phyloP scores from a whole-genome alignment of 2,329 filamentous ascomycete species.

The Alternaria sp. region DNA sequence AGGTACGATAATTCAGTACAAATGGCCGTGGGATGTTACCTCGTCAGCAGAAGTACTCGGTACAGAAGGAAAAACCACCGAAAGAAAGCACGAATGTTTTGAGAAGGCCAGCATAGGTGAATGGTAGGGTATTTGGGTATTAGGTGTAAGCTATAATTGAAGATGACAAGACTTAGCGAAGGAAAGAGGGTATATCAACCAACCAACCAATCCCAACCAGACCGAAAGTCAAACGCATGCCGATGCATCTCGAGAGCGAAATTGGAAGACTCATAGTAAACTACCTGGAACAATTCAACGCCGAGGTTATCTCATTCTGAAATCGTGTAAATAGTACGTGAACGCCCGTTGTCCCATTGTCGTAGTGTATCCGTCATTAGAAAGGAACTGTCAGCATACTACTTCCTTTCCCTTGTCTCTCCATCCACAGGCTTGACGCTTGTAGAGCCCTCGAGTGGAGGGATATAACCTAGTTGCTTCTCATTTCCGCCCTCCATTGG shows the following conservation, averaged over 20 bases:
- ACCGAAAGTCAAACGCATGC: conserved; percentile 6
- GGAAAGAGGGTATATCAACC: conserved; percentile 33
- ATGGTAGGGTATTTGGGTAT: neutral
- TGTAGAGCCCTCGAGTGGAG: conserved; percentile 43
- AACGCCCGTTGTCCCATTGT: neutral
- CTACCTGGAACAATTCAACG: conserved; percentile 3
- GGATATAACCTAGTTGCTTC: conserved; percentile 41
- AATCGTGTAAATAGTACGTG: conserved; percentile 7
- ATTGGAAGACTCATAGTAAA: neutral
- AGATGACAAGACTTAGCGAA: conserved; percentile 16
- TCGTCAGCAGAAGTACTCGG: neutral
- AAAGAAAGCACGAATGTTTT: neutral
- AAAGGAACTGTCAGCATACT: conserved; percentile 6
- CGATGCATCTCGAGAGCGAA: conserved; percentile 8
- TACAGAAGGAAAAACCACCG: neutral
- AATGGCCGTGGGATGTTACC: neutral
- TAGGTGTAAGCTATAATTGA: conserved; percentile 3
- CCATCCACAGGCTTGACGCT: conserved; percentile 30
- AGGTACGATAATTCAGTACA: neutral
- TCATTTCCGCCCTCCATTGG: conserved; percentile 30
- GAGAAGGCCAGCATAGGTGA: neutral
- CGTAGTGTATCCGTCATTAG: neutral
- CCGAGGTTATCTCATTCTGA: conserved; percentile 7
- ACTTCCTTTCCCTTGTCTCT: conserved; percentile 32
- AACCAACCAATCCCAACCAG: conserved; percentile 23